Base-by-base conservation (phyloP, 306 rosid genomes). In the Cucurbita maxima region DNA sequence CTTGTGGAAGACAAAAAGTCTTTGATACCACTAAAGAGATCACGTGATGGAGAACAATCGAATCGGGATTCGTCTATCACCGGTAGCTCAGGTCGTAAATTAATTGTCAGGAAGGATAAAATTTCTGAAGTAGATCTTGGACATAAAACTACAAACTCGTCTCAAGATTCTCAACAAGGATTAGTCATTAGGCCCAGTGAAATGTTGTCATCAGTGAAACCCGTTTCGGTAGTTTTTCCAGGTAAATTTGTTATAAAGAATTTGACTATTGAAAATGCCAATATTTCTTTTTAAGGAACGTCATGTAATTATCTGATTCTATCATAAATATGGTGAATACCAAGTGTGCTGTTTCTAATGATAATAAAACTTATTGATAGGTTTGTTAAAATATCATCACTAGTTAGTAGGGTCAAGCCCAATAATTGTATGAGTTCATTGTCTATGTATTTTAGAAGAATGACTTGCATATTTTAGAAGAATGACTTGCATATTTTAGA, bases 1-100 rank as follows among this genome's bases (percentile, higher is more conserved):
- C 57, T 8, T 69, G 10, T 48, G 43, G 58, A 22, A 38, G 44
- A 37, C 15, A 38, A 36, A 3, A 18, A 53, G 18, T 71, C 61
- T 38, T 0, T 3, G 20, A 37, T 40, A 36, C 47, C 61, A 52
- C 50, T 44, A 5, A 71, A 71, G 50, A 71, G 56, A 71, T 50
- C 47, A 5, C 75, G 44, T 19, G 34, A 51, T 16, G 62, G 61
- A 36, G 75, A 71, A 71, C 48, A 37, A 71, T 34, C 53, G 22
- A 37, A 71, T 52, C 62, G 8, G n/a, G 61, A 25, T 22, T 47
- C 8, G 40, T 14, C 19, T 37, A n/a, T 11, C 50, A 38, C 37
- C 0, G 50, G 75, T 52, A 71, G 75, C 75, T 71, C 75, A 53
- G 36, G 62, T n/a, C 75, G 53, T 71, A 36, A 36, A 36, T 52